Evolutionary conservation across 352 stramenopile species (phyloP).

Genomic region (Lagenidium giganteum): DNA sequence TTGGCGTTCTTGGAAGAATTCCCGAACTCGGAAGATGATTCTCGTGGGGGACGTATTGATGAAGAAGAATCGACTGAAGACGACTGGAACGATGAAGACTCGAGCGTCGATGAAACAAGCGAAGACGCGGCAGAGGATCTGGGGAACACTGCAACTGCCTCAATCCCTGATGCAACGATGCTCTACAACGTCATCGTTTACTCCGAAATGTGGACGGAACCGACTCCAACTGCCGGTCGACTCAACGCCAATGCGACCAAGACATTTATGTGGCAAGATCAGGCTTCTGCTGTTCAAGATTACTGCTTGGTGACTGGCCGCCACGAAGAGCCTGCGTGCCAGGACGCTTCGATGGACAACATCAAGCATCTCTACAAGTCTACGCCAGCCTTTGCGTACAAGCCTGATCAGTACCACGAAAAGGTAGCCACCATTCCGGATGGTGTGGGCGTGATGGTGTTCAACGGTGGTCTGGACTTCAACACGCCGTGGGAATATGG

Average conservation of each 20-base stretch:
- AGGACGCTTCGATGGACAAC: background rate
- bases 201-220: conserved; percentile 66
- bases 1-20: conserved; percentile 11
- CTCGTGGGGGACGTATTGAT: conserved; percentile 14
- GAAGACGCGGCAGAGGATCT: background rate
- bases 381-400: too few species aligned
- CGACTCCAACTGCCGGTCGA: conserved; percentile 30
- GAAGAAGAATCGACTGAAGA: conserved; percentile 8
- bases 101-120: background rate
- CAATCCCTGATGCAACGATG: conserved; percentile 19
- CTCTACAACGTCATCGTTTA: conserved; percentile 81
- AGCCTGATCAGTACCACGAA: conserved; percentile 13
- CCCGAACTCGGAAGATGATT: conserved; percentile 26
- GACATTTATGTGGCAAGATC: too few species aligned
- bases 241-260: too few species aligned
- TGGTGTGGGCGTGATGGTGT: conserved; percentile 16
- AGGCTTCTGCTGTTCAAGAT: too few species aligned
- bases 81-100: too few species aligned
- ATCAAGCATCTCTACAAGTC: conserved; percentile 9
- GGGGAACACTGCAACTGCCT: background rate
- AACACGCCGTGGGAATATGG: conserved; percentile 19
- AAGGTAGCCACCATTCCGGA: conserved; percentile 7
- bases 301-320: conserved; percentile 76
- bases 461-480: conserved; percentile 22
- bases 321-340: conserved; percentile 8